Percentiles rank a stretch among this genome's conserved stretches.
Conservation (phyloP, 495 filamentous ascomycete genomes). For the Neurospora sp. region DNA sequence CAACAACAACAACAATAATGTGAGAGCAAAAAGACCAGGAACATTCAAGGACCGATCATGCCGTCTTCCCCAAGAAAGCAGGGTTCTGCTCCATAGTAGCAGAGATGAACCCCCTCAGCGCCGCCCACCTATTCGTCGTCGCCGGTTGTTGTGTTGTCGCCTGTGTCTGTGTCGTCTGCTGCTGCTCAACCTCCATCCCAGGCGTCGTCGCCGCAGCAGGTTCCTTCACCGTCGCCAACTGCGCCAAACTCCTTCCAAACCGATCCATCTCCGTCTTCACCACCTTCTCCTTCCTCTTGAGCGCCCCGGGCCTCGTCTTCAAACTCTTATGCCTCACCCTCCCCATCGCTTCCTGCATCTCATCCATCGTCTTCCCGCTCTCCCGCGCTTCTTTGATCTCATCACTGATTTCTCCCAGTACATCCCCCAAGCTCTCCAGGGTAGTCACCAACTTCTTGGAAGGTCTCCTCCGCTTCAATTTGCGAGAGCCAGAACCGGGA, state of each 20-base stretch:
- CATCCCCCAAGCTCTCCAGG: conserved; percentile 66
- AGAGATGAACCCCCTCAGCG: conserved; percentile 56
- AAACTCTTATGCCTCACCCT: conserved; percentile 61
- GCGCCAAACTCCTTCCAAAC: conserved; percentile 72
- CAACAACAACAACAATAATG: neutral
- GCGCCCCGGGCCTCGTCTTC: conserved; percentile 60
- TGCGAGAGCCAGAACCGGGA: conserved; percentile 5
- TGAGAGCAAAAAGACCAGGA: neutral
- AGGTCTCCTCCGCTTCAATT: conserved; percentile 49
- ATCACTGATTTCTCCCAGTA: conserved; percentile 48
- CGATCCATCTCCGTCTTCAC: conserved; percentile 69
- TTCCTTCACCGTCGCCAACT: conserved; percentile 40
- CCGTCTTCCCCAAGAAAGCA: conserved; percentile 35
- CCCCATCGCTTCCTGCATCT: conserved; percentile 26
- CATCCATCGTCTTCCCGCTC: conserved; percentile 17
- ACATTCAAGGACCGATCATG: neutral
- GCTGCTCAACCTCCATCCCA: conserved; percentile 4
- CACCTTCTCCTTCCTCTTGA: conserved; percentile 72
- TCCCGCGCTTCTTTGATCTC: conserved; percentile 19
- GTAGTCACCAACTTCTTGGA: conserved; percentile 68
- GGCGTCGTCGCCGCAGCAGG: neutral
- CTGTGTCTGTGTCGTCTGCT: conserved; percentile 7
- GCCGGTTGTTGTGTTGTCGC: conserved; percentile 18
- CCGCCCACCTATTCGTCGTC: conserved; percentile 55
- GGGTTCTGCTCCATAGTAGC: conserved; percentile 67